Evolutionary conservation across 495 filamentous ascomycete species (phyloP).

Genomic region (Chlorociboria aeruginascens): DNA sequence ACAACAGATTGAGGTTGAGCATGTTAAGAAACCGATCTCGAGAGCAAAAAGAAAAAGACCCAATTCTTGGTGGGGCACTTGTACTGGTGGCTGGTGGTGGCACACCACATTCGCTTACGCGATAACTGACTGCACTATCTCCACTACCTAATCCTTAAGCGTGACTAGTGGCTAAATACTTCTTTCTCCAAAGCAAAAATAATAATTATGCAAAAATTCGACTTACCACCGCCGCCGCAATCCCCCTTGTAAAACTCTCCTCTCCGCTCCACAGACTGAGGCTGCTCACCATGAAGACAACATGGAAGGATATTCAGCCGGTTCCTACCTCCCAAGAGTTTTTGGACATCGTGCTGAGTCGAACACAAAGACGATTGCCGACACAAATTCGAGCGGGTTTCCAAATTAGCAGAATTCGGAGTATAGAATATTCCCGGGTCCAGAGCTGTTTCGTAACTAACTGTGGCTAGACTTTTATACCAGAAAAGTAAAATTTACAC

Average conservation of each 20-base stretch:
- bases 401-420: slow-evolving; percentile 89
- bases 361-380: slow-evolving; percentile 87
- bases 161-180: too few species aligned
- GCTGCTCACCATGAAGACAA: slow-evolving; percentile 31
- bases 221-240: background rate
- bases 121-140: too few species aligned
- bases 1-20: too few species aligned
- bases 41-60: too few species aligned
- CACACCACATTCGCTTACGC: too few species aligned
- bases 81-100: too few species aligned
- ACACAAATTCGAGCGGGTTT: slow-evolving; percentile 95
- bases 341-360: slow-evolving; percentile 87
- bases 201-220: slow-evolving; percentile 1
- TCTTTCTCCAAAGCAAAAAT: too few species aligned
- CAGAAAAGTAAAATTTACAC: slow-evolving; percentile 97
- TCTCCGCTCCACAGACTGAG: background rate
- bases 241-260: background rate
- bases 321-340: slow-evolving; percentile 94
- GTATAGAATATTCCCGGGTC: slow-evolving; percentile 27
- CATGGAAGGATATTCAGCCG: slow-evolving; percentile 62
- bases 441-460: slow-evolving; percentile 7
- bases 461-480: slow-evolving; percentile 67
- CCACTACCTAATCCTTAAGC: too few species aligned
- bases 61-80: too few species aligned
- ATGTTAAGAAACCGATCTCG: too few species aligned